Evolutionary conservation across 176 grass and related monocot species (phyloP).

Genomic region (Saccharum officinarum): DNA sequence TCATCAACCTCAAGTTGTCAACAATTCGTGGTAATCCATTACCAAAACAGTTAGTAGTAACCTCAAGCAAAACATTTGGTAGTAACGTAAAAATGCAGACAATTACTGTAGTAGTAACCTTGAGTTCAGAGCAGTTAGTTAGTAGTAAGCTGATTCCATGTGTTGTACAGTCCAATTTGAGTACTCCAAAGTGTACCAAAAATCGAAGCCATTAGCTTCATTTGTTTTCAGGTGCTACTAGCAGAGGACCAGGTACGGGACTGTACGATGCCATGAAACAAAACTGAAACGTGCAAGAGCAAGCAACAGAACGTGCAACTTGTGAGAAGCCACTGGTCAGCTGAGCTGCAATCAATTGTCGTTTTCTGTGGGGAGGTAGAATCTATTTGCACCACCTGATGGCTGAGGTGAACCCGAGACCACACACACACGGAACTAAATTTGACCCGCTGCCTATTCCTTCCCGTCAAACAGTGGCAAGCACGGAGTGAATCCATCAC

Average conservation of each 20-base stretch:
- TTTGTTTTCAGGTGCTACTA: background rate
- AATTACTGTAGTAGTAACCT: background rate
- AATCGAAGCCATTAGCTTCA: background rate
- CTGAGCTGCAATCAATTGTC: background rate
- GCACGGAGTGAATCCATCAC: background rate
- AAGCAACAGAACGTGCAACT: background rate
- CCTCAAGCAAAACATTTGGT: background rate
- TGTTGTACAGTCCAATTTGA: background rate
- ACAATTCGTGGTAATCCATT: background rate
- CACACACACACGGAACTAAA: background rate
- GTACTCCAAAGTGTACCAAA: background rate
- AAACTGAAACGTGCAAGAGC: background rate
- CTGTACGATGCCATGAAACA: background rate
- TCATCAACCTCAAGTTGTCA: background rate
- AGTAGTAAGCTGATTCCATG: background rate
- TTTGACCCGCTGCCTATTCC: background rate
- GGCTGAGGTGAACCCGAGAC: background rate
- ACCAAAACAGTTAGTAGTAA: background rate
- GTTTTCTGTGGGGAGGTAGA: background rate
- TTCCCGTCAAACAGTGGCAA: background rate
- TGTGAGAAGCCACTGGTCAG: background rate
- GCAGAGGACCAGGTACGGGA: background rate
- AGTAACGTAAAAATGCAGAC: background rate
- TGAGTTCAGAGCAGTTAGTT: background rate
- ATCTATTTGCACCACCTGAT: background rate